A percentile compares a stretch with the other conserved stretches of the same genome.
Conservation (phyloP, 2,329 filamentous ascomycete species). For the Talaromyces amestolkiae region DNA sequence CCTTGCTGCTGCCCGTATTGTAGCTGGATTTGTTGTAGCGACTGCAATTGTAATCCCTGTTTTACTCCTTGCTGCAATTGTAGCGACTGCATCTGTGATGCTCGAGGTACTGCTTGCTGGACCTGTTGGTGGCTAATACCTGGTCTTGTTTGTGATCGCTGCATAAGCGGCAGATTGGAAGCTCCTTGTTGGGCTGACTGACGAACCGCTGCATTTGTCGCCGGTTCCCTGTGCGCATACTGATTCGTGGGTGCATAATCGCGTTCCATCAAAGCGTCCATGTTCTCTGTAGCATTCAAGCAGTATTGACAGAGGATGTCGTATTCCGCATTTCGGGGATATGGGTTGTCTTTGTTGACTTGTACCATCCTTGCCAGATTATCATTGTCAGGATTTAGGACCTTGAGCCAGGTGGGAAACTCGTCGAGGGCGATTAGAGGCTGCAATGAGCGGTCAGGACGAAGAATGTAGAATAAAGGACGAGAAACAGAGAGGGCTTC, state of each 20-base stretch:
- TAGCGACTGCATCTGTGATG: neutral
- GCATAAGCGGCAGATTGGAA: neutral
- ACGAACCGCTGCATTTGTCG: neutral
- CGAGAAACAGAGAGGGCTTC: neutral
- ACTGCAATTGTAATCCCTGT: neutral
- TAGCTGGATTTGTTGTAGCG: neutral
- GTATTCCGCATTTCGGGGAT: conserved; percentile 32
- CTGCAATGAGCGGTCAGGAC: conserved; percentile 34
- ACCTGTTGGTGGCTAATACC: no score
- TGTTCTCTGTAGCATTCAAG: conserved; percentile 26
- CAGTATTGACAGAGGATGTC: conserved; percentile 36
- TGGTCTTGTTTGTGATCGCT: neutral
- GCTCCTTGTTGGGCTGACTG: neutral
- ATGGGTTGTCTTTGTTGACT: conserved; percentile 21
- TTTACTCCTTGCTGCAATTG: neutral
- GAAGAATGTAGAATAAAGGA: conserved; percentile 41
- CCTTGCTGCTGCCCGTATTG: neutral
- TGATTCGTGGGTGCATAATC: neutral
- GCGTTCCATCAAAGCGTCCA: neutral
- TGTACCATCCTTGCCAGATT: conserved; percentile 26
- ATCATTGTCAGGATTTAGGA: conserved; percentile 26
- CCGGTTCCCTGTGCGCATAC: neutral
- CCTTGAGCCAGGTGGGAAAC: conserved; percentile 37
- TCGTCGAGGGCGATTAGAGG: conserved; percentile 47
- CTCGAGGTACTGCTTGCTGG: no score